These are phyloP conservation scores for Grosmannia clavigera DNA, from an alignment of 2,329 filamentous ascomycete genomes.

Conservation along the genomic window DNA sequence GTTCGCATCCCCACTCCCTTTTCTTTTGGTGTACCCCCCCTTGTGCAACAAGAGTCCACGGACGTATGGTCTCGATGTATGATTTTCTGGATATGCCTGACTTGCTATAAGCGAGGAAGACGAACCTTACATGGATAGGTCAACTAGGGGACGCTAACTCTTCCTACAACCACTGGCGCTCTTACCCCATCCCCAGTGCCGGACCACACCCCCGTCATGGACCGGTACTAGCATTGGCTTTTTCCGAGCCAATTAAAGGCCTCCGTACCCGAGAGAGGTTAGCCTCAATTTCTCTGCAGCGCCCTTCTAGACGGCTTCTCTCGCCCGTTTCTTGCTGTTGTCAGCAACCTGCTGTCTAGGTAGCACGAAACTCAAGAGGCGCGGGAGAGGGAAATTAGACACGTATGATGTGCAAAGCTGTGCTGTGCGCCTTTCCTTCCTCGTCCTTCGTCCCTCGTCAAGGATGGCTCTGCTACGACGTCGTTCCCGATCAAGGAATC, in stretches of 20 bases:
- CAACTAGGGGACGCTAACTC: background rate
- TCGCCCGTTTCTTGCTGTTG: background rate
- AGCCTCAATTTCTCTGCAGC: background rate
- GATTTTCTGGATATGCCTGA: background rate
- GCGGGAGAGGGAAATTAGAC: background rate
- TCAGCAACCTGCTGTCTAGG: background rate
- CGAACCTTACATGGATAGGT: background rate
- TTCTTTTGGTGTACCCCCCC: background rate
- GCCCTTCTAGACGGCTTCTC: slow-evolving; percentile 1
- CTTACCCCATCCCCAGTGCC: background rate
- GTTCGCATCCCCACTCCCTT: background rate
- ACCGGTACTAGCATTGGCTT: background rate
- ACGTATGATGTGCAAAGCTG: background rate
- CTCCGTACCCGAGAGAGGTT: slow-evolving; percentile 1
- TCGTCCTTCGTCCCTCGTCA: background rate
- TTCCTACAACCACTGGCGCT: background rate
- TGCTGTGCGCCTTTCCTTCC: background rate
- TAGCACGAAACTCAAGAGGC: background rate
- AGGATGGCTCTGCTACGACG: background rate
- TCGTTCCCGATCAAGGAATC: background rate
- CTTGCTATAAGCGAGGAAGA: background rate
- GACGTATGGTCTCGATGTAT: background rate
- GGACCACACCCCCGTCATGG: background rate
- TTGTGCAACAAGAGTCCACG: background rate
- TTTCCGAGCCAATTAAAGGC: background rate